A percentile compares a stretch with the other conserved stretches of the same genome.
Evolutionary conservation across 2,329 filamentous ascomycete genomes (phyloP).

Genomic region (Alternaria longipes): DNA sequence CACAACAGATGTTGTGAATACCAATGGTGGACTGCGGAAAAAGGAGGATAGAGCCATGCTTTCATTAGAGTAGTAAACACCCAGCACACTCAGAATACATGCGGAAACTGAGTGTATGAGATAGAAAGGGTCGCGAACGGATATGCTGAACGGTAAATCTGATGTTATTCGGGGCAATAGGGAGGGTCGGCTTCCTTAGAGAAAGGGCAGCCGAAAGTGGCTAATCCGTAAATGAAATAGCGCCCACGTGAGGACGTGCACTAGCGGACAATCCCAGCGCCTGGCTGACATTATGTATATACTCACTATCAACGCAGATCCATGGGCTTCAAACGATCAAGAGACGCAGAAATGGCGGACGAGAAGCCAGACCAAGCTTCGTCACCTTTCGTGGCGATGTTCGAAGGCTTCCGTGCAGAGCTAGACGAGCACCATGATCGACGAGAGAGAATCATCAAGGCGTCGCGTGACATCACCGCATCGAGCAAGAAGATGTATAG

Average conservation of each 20-base stretch:
- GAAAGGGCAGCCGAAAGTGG: constrained; percentile 26
- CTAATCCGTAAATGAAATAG: constrained; percentile 32
- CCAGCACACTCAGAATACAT: neutral
- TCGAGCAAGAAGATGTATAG: constrained; percentile 94
- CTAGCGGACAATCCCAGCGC: constrained; percentile 28
- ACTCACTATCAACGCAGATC: constrained; percentile 20
- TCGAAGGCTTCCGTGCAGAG: constrained; percentile 84
- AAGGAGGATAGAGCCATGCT: constrained; percentile 43
- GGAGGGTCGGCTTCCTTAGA: constrained; percentile 5
- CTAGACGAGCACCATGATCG: constrained; percentile 95
- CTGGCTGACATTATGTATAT: constrained; percentile 32
- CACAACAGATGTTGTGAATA: constrained; percentile 60
- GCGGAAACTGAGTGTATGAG: neutral
- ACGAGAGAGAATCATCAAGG: constrained; percentile 88
- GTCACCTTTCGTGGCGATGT: constrained; percentile 72
- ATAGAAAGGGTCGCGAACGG: neutral
- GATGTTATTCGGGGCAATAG: neutral
- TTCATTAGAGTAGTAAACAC: neutral
- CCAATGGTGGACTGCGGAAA: constrained; percentile 45
- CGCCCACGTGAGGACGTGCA: constrained; percentile 32
- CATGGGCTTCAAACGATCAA: constrained; percentile 45
- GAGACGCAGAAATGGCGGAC: constrained; percentile 49
- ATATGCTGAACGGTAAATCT: constrained; percentile 1
- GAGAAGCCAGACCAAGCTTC: constrained; percentile 40
- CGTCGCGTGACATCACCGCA: constrained; percentile 89